Evolutionary conservation across 2,329 filamentous ascomycete species (phyloP), one percentile per base, ranked within the genome.

Genomic region (Neoascochyta sp.): DNA sequence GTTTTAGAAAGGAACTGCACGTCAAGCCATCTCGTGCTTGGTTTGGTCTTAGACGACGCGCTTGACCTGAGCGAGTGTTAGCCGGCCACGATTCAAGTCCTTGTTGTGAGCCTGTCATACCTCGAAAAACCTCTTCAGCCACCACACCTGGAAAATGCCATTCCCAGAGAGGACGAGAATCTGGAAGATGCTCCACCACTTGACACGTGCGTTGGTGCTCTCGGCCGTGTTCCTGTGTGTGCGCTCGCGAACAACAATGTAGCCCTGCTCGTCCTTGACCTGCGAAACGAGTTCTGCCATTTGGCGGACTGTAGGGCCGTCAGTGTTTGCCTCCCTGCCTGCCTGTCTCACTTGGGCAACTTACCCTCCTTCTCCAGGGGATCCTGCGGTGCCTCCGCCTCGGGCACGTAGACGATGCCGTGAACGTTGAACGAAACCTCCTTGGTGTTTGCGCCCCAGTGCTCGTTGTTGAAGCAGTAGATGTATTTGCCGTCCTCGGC

Each of bases 141-240:
- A 98, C 90, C 92, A 98, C 47, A 98, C 90, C 72, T 98, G 92
- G 74, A 98, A 98, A 47, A 95, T 72, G 39, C 88, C 92, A 72
- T 96, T 87, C 54, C 84, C 88, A 47, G 93, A 74, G 43, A 98
- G 77, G 28, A 96, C 81, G 34, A 80, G 76, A 45, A 98, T 80
- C 68, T 98, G 89, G 67, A 96, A 96, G 53, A 96, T 77, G 66
- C 92, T 95, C 92, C 92, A 98, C 92, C 92, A 98, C 74, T 98
- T 98, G 63, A 98, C 92, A 48, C 92, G 78, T 51, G 80, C 78
- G 67, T 98, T 98, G 57, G 92, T 98, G 76, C 89, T 95, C 73
- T 98, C 92, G 45, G 92, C 92, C 7, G 92, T 98, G 72, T 98
- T 98, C 63, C 92, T 80, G 75, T 98, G 92, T 50, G 86, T 95